Percentiles rank a stretch among this genome's conserved stretches.
These are phyloP conservation scores for Amanita inopinata DNA, from an alignment of 768 basidiomycete species.

Conservation along the genomic window DNA sequence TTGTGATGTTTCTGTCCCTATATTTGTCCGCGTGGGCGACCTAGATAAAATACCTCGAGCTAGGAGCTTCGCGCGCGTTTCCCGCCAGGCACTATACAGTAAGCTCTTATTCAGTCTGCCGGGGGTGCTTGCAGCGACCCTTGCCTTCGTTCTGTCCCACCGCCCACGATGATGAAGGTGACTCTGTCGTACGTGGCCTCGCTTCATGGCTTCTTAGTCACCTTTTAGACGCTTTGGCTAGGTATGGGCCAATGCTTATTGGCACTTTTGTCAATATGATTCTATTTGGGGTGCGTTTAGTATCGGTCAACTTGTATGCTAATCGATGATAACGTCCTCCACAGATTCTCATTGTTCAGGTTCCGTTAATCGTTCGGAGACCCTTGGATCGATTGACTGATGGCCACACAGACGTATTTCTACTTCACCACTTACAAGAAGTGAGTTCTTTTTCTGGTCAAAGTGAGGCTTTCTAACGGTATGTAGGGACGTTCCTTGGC, in stretches of 20 bases:
- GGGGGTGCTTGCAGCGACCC: no score
- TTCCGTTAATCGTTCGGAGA: constrained; percentile 22
- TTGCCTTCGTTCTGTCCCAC: no score
- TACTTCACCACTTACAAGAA: constrained; percentile 32
- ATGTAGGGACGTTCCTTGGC: constrained; percentile 31
- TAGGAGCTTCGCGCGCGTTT: no score
- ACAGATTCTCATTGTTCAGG: constrained; percentile 14
- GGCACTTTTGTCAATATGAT: constrained; percentile 34
- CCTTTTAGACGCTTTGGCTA: no score
- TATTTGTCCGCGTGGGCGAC: no score
- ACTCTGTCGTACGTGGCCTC: no score
- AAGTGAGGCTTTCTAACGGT: not conserved
- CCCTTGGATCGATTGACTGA: constrained; percentile 7
- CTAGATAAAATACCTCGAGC: no score
- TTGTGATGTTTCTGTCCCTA: no score
- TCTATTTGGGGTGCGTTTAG: constrained; percentile 31
- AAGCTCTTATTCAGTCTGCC: no score
- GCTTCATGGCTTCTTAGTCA: no score
- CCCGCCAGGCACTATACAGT: no score
- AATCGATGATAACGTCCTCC: not conserved
- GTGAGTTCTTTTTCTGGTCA: constrained; percentile 14
- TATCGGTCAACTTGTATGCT: not conserved
- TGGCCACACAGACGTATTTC: constrained; percentile 21
- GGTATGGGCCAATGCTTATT: constrained; percentile 37
- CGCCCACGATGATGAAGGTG: no score